A percentile compares a stretch with the other conserved stretches of the same genome.
These are phyloP conservation scores for Daedaleopsis nitida DNA, from an alignment of 768 basidiomycete genomes.

Conservation along the genomic window DNA sequence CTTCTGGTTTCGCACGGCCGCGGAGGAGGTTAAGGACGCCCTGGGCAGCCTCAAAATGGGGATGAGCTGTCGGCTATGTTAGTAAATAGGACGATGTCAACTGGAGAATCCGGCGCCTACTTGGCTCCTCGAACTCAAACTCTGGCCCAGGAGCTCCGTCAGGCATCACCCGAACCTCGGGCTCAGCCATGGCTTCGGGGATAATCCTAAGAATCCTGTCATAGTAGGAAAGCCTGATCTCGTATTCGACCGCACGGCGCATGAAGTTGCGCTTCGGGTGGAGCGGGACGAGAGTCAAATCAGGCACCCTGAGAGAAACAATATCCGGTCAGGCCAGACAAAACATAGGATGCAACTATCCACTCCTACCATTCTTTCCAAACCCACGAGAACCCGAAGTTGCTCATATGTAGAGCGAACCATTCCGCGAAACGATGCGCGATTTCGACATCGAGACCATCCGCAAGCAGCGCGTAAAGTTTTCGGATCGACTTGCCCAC, in stretches of 20 bases:
- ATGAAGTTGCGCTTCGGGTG: slow-evolving; percentile 92
- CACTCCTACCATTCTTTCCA: slow-evolving; percentile 89
- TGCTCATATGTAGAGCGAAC: slow-evolving; percentile 96
- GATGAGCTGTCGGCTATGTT: slow-evolving; percentile 53
- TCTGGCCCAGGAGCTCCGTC: slow-evolving; percentile 75
- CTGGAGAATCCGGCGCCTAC: slow-evolving; percentile 41
- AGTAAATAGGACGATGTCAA: background rate
- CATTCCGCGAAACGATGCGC: slow-evolving; percentile 86
- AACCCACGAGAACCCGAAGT: slow-evolving; percentile 97
- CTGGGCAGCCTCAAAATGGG: slow-evolving; percentile 79
- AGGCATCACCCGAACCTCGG: slow-evolving; percentile 63
- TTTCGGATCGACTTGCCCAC: slow-evolving; percentile 95
- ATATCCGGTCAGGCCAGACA: background rate
- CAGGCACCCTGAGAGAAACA: slow-evolving; percentile 67
- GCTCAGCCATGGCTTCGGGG: slow-evolving; percentile 75
- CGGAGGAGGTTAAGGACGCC: slow-evolving; percentile 79
- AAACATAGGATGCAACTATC: slow-evolving; percentile 1
- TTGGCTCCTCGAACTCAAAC: slow-evolving; percentile 81
- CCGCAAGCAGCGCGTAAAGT: slow-evolving; percentile 75
- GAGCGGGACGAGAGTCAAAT: slow-evolving; percentile 67
- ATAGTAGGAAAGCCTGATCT: slow-evolving; percentile 89
- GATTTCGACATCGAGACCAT: slow-evolving; percentile 86
- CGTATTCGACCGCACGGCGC: slow-evolving; percentile 82
- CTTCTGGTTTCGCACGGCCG: slow-evolving; percentile 77
- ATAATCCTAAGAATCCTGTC: slow-evolving; percentile 90